These are phyloP conservation scores for Cudoniella acicularis DNA, from an alignment of 495 filamentous ascomycete species.

Conservation along the genomic window DNA sequence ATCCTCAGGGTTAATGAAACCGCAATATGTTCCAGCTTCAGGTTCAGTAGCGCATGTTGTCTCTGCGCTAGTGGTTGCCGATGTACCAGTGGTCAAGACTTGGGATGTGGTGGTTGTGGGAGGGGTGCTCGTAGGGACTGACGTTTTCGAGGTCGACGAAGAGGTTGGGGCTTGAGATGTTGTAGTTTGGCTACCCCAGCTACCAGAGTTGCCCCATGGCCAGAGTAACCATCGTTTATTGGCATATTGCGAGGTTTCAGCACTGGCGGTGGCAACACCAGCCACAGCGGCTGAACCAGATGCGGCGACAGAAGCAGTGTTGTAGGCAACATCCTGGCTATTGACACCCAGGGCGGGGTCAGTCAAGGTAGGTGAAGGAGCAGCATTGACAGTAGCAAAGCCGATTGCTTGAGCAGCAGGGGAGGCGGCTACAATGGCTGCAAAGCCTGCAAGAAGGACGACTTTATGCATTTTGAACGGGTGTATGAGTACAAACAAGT, in stretches of 20 bases:
- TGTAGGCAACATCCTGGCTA: neutral
- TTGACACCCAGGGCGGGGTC: neutral
- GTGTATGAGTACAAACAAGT: neutral
- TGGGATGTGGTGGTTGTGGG: neutral
- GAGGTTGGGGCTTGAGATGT: neutral
- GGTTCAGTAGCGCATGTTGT: neutral
- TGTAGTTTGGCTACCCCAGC: neutral
- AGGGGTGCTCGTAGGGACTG: neutral
- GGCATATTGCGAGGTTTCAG: neutral
- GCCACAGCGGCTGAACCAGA: slow-evolving; percentile 3
- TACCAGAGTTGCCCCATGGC: neutral
- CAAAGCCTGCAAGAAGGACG: neutral
- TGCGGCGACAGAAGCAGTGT: neutral
- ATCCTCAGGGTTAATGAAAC: slow-evolving; percentile 7
- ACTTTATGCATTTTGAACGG: neutral
- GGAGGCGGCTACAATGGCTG: neutral
- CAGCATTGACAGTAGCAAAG: slow-evolving; percentile 9
- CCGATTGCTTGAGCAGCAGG: slow-evolving; percentile 2
- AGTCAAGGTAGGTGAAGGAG: neutral
- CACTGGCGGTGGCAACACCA: neutral
- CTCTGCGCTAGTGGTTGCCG: neutral
- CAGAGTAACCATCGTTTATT: neutral
- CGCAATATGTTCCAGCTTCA: slow-evolving; percentile 6
- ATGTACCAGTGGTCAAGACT: neutral
- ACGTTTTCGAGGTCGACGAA: neutral